Conservation (phyloP, 495 filamentous ascomycete genomes). For the Penicillium roqueforti region DNA sequence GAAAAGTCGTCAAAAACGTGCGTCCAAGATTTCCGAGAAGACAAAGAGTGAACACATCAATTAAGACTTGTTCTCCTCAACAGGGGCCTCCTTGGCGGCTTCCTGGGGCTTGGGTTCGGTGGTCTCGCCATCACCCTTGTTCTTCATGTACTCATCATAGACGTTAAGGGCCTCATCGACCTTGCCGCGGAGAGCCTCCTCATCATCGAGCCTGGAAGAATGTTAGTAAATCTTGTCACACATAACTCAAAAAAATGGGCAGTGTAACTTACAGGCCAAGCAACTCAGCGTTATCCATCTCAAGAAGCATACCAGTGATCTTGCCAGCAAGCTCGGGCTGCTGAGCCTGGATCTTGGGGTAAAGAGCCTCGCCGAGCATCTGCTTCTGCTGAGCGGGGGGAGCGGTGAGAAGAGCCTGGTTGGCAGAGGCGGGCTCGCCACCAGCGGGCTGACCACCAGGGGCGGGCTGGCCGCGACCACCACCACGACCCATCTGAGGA, state of each 20-base stretch:
- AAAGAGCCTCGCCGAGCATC: conserved; percentile 92
- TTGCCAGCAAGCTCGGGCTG: conserved; percentile 96
- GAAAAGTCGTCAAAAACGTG: conserved; percentile 45
- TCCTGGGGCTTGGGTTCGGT: conserved; percentile 44
- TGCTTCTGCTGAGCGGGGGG: conserved; percentile 86
- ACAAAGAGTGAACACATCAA: conserved; percentile 19
- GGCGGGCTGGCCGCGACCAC: conserved; percentile 41
- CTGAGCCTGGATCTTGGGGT: conserved; percentile 92
- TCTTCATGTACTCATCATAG: conserved; percentile 98
- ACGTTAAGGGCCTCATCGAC: conserved; percentile 94
- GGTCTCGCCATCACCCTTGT: conserved; percentile 45
- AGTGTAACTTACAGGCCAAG: conserved; percentile 80
- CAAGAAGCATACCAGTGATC: conserved; percentile 98
- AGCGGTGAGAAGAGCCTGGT: conserved; percentile 46
- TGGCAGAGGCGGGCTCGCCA: conserved; percentile 28
- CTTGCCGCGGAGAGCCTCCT: conserved; percentile 84
- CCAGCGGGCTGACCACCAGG: conserved; percentile 29
- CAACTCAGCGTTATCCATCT: conserved; percentile 96
- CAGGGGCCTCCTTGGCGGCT: conserved; percentile 38
- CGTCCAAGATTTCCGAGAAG: conserved; percentile 34
- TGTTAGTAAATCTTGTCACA: conserved; percentile 9
- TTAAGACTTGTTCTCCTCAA: conserved; percentile 50
- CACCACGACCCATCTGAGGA: conserved; percentile 51
- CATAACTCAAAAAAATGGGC: not conserved
- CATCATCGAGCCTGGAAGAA: conserved; percentile 74